A percentile compares a stretch with the other conserved stretches of the same genome.
phyloP scores from a whole-genome alignment of 768 basidiomycete species.

The Filobasidium wieringae region DNA sequence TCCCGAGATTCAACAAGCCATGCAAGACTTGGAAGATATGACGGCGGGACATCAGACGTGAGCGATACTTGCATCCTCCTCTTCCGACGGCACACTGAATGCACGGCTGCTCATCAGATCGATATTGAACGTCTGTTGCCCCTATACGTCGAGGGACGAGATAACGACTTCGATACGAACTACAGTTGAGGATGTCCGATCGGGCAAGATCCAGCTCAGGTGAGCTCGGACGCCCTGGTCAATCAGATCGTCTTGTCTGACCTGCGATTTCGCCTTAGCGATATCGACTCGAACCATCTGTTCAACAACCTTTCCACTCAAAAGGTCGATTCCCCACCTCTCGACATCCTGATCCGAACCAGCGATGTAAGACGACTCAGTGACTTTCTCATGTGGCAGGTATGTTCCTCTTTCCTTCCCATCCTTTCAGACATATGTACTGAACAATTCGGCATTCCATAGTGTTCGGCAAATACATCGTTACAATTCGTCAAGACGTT shows the following conservation, averaged over 20 bases:
- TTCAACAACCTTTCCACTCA: conserved; percentile 18
- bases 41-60: conserved; percentile 55
- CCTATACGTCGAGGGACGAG: conserved; percentile 84
- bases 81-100: not conserved
- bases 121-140: conserved; percentile 82
- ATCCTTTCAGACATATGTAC: not conserved
- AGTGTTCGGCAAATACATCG: conserved; percentile 75
- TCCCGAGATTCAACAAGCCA: conserved; percentile 55
- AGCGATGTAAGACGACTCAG: conserved; percentile 80
- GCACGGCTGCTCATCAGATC: conserved; percentile 45
- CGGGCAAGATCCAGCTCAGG: conserved; percentile 39
- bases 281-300: conserved; percentile 16
- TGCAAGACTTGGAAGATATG: conserved; percentile 59
- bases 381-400: conserved; percentile 95
- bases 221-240: conserved; percentile 16
- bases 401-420: conserved; percentile 41
- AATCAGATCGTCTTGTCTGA: not conserved
- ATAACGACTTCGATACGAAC: conserved; percentile 65
- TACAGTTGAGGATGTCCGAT: conserved; percentile 21
- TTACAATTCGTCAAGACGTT: conserved; percentile 71
- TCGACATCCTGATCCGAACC: conserved; percentile 82
- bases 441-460: not conserved
- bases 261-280: conserved; percentile 1
- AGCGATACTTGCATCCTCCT: conserved; percentile 42
- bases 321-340: conserved; percentile 46